Evolutionary conservation across 192 early-diverging fungal genomes (phyloP), one percentile per base, ranked within the genome.

Genomic region (Rhizoclosmatium globosum): DNA sequence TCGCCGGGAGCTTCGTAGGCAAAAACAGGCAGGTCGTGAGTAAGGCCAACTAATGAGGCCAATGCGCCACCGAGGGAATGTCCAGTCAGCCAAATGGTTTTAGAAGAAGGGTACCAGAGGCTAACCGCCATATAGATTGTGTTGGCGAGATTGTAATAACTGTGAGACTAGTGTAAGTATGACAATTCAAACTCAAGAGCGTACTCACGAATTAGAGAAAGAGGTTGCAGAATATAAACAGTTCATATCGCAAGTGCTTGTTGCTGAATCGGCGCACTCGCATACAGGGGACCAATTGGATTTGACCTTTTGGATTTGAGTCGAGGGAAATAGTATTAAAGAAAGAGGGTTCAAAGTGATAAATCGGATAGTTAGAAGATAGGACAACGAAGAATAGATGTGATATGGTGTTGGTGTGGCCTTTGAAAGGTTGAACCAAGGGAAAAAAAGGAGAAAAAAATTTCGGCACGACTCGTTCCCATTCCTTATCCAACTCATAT

Each of bases 1-100:
- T 99, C 97, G 15, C 95, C 96, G 0, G 96, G 95, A 3, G 92
- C 85, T 85, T 99, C 91, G 73, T 92, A 97, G 0, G 92, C 90
- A 19, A 97, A 91, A 0, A 90, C 91, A 0, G 97, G 96, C 3
- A 96, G 76, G 45, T 94, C 92, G 85, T 92, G 94, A 0, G 96
- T 96, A 41, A 95, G 83, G 0, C 93, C 95, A 6, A 97, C 73
- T 3, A 98, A 82, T 42, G 87, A 69, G 1, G 93, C 91, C 44
- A 99, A 58, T 1, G 92, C 77, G 44, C 84, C 84, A 47, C 83
- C 83, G 4, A 87, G 75, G 6, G 60, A 71, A 86, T 98, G 96
- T 41, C 97, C 97, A 3, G 94, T 90, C 48, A 97, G 58, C 88
- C 95, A 93, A 4, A 97, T 87, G 41, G 84, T 79, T 0, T 92